A percentile compares a stretch with the other conserved stretches of the same genome.
phyloP scores from a whole-genome alignment of 805 yeast genomes.

The Hanseniaspora clermontiae region DNA sequence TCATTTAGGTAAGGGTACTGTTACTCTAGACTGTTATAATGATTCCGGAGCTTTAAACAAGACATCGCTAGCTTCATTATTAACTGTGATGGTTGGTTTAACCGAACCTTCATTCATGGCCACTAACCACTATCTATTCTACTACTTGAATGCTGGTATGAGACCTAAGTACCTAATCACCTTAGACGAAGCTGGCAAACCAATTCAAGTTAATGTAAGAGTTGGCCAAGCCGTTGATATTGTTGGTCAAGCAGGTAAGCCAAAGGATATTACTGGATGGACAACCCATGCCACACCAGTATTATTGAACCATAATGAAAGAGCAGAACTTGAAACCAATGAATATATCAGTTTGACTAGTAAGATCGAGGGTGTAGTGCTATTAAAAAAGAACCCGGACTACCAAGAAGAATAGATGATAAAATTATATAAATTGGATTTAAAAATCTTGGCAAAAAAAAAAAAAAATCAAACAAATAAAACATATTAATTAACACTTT shows the following conservation, averaged over 20 bases:
- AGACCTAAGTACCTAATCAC: slow-evolving; percentile 90
- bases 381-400: slow-evolving; percentile 82
- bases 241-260: slow-evolving; percentile 98
- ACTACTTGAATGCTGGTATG: slow-evolving; percentile 73
- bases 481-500: too few species aligned
- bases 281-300: slow-evolving; percentile 98
- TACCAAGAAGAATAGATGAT: slow-evolving; percentile 47
- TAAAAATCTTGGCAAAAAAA: background rate
- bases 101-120: slow-evolving; percentile 79
- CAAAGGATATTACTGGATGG: slow-evolving; percentile 98
- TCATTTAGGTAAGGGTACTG: slow-evolving; percentile 92
- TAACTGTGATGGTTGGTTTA: slow-evolving; percentile 72
- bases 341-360: slow-evolving; percentile 75
- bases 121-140: slow-evolving; percentile 71
- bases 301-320: slow-evolving; percentile 78
- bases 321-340: slow-evolving; percentile 85
- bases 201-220: slow-evolving; percentile 88
- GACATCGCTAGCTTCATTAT: slow-evolving; percentile 76
- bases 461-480: too few species aligned
- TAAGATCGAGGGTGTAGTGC: slow-evolving; percentile 85
- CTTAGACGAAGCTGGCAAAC: slow-evolving; percentile 72
- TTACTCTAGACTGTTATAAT: slow-evolving; percentile 76
- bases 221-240: slow-evolving; percentile 98
- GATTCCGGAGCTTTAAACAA: slow-evolving; percentile 80
- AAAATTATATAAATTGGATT: background rate